Percentiles rank a stretch among this genome's conserved stretches.
phyloP scores from a whole-genome alignment of 1,284 basidiomycete species.

The Boletus sp. region DNA sequence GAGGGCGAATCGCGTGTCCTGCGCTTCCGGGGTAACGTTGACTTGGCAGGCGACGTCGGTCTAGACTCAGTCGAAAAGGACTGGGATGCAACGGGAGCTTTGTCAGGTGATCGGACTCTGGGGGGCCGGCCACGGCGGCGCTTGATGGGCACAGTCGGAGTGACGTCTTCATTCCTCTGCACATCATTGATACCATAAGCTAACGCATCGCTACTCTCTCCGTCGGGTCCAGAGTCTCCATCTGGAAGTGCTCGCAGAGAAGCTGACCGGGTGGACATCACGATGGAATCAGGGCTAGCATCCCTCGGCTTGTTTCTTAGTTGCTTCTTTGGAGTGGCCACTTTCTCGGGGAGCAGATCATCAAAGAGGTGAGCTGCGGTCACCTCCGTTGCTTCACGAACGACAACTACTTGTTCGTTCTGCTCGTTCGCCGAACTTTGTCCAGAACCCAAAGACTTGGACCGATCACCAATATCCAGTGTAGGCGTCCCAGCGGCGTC shows the following conservation, averaged over 20 bases:
- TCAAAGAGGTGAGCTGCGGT: slow-evolving; percentile 34
- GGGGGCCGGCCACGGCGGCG: slow-evolving; percentile 28
- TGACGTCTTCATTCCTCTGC: slow-evolving; percentile 9
- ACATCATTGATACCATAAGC: slow-evolving; percentile 3
- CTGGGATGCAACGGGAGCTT: neutral
- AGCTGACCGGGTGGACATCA: slow-evolving; percentile 16
- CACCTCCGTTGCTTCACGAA: slow-evolving; percentile 13
- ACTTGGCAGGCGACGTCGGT: slow-evolving; percentile 12
- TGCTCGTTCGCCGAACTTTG: slow-evolving; percentile 16
- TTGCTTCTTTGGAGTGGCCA: slow-evolving; percentile 21
- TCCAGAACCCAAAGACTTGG: slow-evolving; percentile 18
- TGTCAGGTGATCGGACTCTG: slow-evolving; percentile 12
- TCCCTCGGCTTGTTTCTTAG: slow-evolving; percentile 15
- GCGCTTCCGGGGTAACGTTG: slow-evolving; percentile 25
- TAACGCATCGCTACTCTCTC: slow-evolving; percentile 8
- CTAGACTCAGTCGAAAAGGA: slow-evolving; percentile 9
- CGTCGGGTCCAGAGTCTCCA: slow-evolving; percentile 6
- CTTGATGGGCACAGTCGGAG: slow-evolving; percentile 17
- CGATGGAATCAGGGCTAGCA: slow-evolving; percentile 14
- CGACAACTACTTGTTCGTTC: slow-evolving; percentile 12
- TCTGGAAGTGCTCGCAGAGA: slow-evolving; percentile 19
- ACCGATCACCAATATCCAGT: slow-evolving; percentile 17
- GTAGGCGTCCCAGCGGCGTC: slow-evolving; percentile 29
- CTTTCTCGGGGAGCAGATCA: slow-evolving; percentile 22
- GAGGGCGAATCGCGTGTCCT: slow-evolving; percentile 25